Base-by-base conservation (phyloP, 2,329 filamentous ascomycete genomes). In the Simplicillium aogashimaense region DNA sequence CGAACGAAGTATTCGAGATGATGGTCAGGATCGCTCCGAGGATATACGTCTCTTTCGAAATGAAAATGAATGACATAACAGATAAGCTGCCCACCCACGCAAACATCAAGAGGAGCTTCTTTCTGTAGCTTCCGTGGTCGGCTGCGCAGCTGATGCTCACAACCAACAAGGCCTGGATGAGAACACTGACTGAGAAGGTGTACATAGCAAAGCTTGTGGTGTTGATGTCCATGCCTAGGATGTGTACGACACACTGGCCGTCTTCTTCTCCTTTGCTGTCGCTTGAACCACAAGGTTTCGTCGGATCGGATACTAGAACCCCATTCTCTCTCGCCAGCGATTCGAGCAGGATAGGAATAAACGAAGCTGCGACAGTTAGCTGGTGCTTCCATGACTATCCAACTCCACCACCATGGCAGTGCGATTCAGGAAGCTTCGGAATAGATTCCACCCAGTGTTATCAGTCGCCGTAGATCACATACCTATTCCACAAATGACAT, bases 151-250 rank as follows among this genome's bases (percentile, higher is more conserved):
- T 95, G 70, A 98, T 95, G 55, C 88, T 94, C 47, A 98, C 87
- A 34, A 98, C 94, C 25, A 97, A 66, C 20, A 97, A 63, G 2
- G 89, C 85, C 59, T 98, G 92, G 10, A 95, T 61, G 15, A 95
- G 62, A 2, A 98, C 92, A 57, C 86, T 94, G 53, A 94, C 69
- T 43, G 88, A 94, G 62, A 98, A 98, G 2, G 88, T 95, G 64
- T 97, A 97, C 87, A 97, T 94, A 57, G 88, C 90, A 60, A 97
- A 95, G 60, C 86, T 94, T 29, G 90, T 89, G 1, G 90, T 95
- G 61, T 97, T 97, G 64, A 98, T 82, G 53, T 94, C 82, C 44
- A 84, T 60, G 6, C 90, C 90, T 17, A 94, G 66, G 5, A 97
- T 69, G 47, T 82, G 77, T 43, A 97, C 78, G 44, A 97, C 69